Conservation (phyloP, 768 basidiomycete genomes). For the Podaxis sp. region DNA sequence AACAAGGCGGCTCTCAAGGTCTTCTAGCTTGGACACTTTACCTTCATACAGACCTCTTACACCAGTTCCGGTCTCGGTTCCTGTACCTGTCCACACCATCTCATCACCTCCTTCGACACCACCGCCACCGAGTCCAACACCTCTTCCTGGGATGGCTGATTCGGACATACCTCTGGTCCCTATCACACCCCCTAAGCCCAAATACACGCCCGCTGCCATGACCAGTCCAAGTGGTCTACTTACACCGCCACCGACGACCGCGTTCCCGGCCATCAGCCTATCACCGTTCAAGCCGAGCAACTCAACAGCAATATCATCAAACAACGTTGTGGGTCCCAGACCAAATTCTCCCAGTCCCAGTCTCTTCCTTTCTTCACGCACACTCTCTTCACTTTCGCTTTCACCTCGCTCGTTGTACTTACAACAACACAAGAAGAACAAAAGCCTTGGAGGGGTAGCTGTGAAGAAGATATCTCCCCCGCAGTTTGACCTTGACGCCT, state of each 20-base stretch:
- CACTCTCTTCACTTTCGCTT: slow-evolving; percentile 7
- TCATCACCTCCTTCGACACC: slow-evolving; percentile 1
- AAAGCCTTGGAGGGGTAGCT: slow-evolving; percentile 6
- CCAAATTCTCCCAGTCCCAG: not conserved
- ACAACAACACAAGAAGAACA: slow-evolving; percentile 1
- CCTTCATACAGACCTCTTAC: slow-evolving; percentile 6
- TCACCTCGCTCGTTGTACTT: slow-evolving; percentile 2
- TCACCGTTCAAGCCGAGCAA: slow-evolving; percentile 5
- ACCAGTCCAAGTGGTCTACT: not conserved
- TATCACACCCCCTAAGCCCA: slow-evolving; percentile 1
- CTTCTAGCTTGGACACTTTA: slow-evolving; percentile 8
- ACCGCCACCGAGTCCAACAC: slow-evolving; percentile 4
- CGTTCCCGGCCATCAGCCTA: slow-evolving; percentile 7
- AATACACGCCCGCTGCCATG: not conserved
- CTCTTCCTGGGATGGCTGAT: not conserved
- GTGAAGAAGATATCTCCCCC: slow-evolving; percentile 10
- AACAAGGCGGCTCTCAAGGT: not conserved
- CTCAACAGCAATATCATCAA: not conserved
- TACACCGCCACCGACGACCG: not conserved
- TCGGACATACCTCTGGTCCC: slow-evolving; percentile 3
- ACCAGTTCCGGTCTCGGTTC: slow-evolving; percentile 6
- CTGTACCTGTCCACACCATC: not conserved
- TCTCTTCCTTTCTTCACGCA: slow-evolving; percentile 7
- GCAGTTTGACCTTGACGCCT: not conserved
- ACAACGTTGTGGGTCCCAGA: not conserved